Conservation (phyloP, 345 rosid species). For the Salix suchowensis region DNA sequence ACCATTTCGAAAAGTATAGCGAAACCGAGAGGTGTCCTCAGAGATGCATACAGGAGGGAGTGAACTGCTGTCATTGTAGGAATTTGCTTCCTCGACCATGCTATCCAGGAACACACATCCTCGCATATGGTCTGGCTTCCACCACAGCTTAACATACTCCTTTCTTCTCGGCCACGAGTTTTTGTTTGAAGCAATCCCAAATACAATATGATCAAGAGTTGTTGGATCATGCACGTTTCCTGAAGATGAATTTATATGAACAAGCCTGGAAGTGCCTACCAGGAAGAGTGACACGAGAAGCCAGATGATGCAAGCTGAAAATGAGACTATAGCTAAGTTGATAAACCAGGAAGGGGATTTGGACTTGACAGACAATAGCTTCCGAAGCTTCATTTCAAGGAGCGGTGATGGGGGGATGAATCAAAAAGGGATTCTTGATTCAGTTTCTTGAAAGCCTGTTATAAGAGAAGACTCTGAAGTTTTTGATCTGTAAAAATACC, state of each 20-base stretch:
- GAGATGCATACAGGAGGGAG: slow-evolving; percentile 72
- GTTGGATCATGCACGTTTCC: slow-evolving; percentile 27
- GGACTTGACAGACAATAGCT: slow-evolving; percentile 23
- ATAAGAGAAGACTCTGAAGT: background rate
- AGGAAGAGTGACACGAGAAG: slow-evolving; percentile 42
- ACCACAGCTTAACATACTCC: slow-evolving; percentile 70
- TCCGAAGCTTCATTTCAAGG: slow-evolving; percentile 34
- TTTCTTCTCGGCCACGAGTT: slow-evolving; percentile 52
- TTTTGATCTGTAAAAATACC: background rate
- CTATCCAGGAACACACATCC: slow-evolving; percentile 74
- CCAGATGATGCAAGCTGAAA: slow-evolving; percentile 40
- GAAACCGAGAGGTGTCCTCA: slow-evolving; percentile 61
- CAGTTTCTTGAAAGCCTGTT: background rate
- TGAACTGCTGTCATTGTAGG: slow-evolving; percentile 10
- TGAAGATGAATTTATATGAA: slow-evolving; percentile 16
- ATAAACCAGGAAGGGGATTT: slow-evolving; percentile 33
- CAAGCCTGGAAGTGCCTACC: slow-evolving; percentile 31
- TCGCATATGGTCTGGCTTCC: slow-evolving; percentile 52
- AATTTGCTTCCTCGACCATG: slow-evolving; percentile 18
- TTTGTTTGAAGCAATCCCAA: slow-evolving; percentile 57
- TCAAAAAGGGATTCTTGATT: background rate
- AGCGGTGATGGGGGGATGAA: background rate
- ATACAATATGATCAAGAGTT: slow-evolving; percentile 53
- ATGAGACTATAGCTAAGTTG: slow-evolving; percentile 32
- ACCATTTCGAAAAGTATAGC: slow-evolving; percentile 57